Conservation (phyloP, 129 eudicot species). For the Centrapalus pauciflorus region DNA sequence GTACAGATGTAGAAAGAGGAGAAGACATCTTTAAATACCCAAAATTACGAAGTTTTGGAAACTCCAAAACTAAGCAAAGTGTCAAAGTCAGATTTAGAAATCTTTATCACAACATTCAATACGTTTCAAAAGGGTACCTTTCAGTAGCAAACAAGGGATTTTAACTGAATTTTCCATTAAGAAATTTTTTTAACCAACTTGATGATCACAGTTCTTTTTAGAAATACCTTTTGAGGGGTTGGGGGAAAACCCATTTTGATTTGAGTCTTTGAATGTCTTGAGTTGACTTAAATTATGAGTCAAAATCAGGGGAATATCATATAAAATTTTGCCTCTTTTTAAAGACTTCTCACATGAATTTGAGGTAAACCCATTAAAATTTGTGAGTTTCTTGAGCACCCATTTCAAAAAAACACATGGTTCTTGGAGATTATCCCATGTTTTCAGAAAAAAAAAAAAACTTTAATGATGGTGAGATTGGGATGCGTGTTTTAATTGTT, state of each 20-base stretch:
- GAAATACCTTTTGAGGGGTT: background rate
- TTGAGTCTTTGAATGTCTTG: background rate
- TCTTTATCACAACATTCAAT: constrained; percentile 17
- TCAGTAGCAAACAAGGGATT: constrained; percentile 41
- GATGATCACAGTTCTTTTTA: background rate
- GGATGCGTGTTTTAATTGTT: background rate
- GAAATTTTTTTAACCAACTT: background rate
- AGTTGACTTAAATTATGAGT: background rate
- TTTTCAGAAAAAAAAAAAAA: background rate
- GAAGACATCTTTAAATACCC: constrained; percentile 32
- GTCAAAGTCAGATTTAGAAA: constrained; percentile 32
- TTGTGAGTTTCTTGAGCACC: background rate
- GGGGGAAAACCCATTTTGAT: constrained; percentile 3
- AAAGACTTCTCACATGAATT: constrained; percentile 2
- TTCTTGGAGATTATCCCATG: constrained; percentile 8
- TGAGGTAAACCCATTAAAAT: background rate
- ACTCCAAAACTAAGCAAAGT: constrained; percentile 48
- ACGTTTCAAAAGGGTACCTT: constrained; percentile 41
- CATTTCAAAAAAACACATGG: background rate
- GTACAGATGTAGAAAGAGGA: constrained; percentile 13
- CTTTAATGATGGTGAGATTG: too few relatives aligned
- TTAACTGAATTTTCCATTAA: background rate
- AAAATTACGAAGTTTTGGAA: constrained; percentile 6
- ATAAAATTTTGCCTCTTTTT: background rate
- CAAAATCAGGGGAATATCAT: background rate